These are phyloP conservation scores for Solanum appendiculatum DNA, from an alignment of 257 asterid genomes.

Conservation along the genomic window DNA sequence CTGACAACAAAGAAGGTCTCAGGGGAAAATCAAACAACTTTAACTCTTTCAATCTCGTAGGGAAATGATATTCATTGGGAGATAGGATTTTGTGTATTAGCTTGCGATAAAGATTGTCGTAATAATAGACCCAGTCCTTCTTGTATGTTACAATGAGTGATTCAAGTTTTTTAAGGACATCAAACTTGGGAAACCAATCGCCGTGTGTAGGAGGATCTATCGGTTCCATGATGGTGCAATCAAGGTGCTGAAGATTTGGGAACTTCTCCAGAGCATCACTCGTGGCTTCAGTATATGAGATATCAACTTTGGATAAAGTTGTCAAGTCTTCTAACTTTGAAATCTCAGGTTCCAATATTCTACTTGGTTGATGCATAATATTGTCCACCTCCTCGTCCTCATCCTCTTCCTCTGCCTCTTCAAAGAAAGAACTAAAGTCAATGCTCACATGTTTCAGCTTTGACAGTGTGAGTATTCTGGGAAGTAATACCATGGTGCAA, in stretches of 20 bases:
- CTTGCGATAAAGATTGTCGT: too few species aligned
- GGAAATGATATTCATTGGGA: neutral
- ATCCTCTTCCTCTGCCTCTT: neutral
- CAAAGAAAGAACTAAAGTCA: accelerated
- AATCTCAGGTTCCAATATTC: neutral
- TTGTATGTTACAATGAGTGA: neutral
- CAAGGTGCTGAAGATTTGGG: neutral
- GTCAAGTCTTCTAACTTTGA: neutral
- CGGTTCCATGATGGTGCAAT: neutral
- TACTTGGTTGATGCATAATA: too few species aligned
- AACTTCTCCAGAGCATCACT: neutral
- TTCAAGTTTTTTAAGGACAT: neutral
- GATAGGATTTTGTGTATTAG: too few species aligned
- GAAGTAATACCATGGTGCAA: accelerated
- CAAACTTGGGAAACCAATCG: neutral
- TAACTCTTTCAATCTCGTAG: neutral
- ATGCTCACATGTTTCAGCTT: neutral
- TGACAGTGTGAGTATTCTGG: neutral
- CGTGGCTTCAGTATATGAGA: neutral
- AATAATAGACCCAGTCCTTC: too few species aligned
- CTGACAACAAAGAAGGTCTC: neutral
- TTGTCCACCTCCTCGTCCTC: neutral
- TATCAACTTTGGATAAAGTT: neutral
- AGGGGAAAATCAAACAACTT: accelerated
- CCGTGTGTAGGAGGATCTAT: neutral